Percentiles rank a stretch among this genome's conserved stretches.
phyloP scores from a whole-genome alignment of 1,284 basidiomycete species.

The Trichosporon coremiiforme region DNA sequence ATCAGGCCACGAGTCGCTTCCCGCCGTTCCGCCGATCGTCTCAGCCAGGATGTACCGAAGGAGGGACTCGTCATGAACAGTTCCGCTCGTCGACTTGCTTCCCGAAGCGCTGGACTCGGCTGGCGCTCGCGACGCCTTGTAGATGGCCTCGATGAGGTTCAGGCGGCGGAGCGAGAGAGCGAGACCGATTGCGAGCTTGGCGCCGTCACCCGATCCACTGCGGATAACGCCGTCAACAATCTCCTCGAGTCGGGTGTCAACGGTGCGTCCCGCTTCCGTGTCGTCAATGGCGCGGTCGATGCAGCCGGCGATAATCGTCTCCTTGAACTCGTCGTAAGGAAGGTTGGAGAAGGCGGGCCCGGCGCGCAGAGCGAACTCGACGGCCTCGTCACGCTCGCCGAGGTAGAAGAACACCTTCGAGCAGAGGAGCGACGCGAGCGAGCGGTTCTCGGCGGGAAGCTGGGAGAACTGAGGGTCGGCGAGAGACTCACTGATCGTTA shows the following conservation, averaged over 20 bases:
- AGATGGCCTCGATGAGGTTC: conserved; percentile 78
- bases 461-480: conserved; percentile 72
- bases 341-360: conserved; percentile 80
- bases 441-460: conserved; percentile 69
- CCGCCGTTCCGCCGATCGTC: conserved; percentile 65
- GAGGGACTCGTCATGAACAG: conserved; percentile 68
- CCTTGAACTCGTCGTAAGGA: conserved; percentile 77
- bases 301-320: conserved; percentile 90
- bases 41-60: conserved; percentile 89
- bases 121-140: conserved; percentile 55
- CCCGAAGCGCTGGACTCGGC: conserved; percentile 33
- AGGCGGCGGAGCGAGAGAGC: conserved; percentile 85
- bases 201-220: conserved; percentile 79
- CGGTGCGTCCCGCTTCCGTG: conserved; percentile 58
- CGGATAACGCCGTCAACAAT: conserved; percentile 87
- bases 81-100: conserved; percentile 31
- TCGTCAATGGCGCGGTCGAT: conserved; percentile 84
- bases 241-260: conserved; percentile 73
- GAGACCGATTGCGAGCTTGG: conserved; percentile 88
- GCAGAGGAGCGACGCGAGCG: conserved; percentile 81
- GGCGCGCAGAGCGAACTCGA: conserved; percentile 87
- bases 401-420: conserved; percentile 97
- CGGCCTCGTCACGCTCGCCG: conserved; percentile 87
- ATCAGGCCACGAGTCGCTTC: conserved; percentile 51
- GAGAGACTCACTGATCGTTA: conserved; percentile 70